Evolutionary conservation across 345 rosid genomes (phyloP), one percentile per base, ranked within the genome.

Genomic region (Brassica cretica): DNA sequence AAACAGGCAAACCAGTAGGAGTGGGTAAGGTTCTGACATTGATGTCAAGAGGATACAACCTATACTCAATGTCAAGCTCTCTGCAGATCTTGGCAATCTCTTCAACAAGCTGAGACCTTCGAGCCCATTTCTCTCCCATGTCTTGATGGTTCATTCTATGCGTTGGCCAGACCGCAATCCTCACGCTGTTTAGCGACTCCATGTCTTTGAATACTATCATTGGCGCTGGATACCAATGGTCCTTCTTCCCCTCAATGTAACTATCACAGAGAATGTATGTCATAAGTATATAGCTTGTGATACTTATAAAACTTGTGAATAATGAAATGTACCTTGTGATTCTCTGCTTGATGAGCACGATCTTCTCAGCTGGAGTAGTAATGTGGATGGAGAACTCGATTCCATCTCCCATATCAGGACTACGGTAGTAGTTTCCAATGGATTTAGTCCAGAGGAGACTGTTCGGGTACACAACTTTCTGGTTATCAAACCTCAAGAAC

Each of bases 61-160:
- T 83, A 77, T 84, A 88, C 27, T 91, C 92, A 25, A 93, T 84
- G 82, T 94, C 97, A n/a, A 90, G 88, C 60, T 92, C 97, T 60
- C 81, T 87, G 84, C 93, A 87, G 19, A 88, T 87, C 80, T 86
- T 90, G 53, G 89, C 82, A 79, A 94, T 71, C 83, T 94, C 98
- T 83, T 94, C 96, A 2, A 92, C 75, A 78, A 94, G 78, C 8
- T 76, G 81, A 29, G 89, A 76, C 75, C 98, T 86, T 70, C 98
- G 74, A 1, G 12, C 64, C 80, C 76, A 90, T 82, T 75, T 87
- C 82, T 87, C 94, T 8, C 91, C 94, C 88, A 89, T 88, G 76
- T 94, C 90, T 66, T 92, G 98, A 82, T 85, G 89, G 81, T 94
- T 94, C 81, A 92, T 92, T 61, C 74, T 73, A 74, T 92, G 97